Base-by-base conservation (phyloP, 495 filamentous ascomycete genomes). In the Hypoxylon lienhwacheense region DNA sequence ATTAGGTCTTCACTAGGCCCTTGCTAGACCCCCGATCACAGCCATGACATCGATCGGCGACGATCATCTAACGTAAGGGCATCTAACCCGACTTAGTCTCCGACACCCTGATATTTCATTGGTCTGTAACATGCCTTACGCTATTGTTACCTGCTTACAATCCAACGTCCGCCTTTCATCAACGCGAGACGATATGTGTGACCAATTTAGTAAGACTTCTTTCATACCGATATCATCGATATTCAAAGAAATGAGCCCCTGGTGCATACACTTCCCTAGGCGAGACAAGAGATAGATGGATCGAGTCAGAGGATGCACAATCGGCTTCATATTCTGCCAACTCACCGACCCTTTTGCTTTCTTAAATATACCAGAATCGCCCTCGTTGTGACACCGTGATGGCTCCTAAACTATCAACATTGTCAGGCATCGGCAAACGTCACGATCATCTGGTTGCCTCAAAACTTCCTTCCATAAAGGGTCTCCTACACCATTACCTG, bases 1-100 rank as follows among this genome's bases (percentile, higher is more conserved):
- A 59, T 47, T n/a, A n/a, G n/a, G n/a, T n/a, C n/a, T n/a, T n/a
- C n/a, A n/a, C n/a, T n/a, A n/a, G n/a, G n/a, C n/a, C n/a, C n/a
- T n/a, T n/a, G n/a, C n/a, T n/a, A n/a, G 26, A 37, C 47, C n/a
- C 55, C 54, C 64, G 64, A 66, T 66, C 64, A 49, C 35, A 17
- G 57, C 26, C 39, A 55, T 43, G 42, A 52, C 42, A 37, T 58
- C 24, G 25, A 29, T 35, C 14, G 20, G 20, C 17, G 21, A 22
- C 52, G 47, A 66, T 66, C 63, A 50, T 33, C 55, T 37, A 49
- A 46, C 55, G 31, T 31, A 54, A 47, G 37, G 7, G 16, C 59
- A 42, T 55, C 55, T 39, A 34, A 33, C 7, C 26, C 37, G 25
- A 8, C 20, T 34, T 52, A 42, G 28, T 31, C 36, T 45, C 54